Base-by-base conservation (phyloP, 2,329 filamentous ascomycete genomes). In the Magnaporthiopsis rhizophila region DNA sequence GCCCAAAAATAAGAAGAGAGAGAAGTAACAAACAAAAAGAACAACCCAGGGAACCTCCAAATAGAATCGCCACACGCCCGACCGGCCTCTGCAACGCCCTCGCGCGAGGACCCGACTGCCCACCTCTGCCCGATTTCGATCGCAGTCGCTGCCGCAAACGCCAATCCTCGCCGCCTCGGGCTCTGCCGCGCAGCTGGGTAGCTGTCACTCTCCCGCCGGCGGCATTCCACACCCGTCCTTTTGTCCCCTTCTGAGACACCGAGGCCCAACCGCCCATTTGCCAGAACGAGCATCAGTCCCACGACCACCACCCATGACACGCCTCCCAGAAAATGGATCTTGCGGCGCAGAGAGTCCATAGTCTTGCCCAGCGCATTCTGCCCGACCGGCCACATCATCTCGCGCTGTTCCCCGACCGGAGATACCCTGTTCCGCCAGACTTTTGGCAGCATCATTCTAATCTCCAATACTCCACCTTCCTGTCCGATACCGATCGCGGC, bases 401-500 rank as follows among this genome's bases (percentile, higher is more conserved):
- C 50, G 81, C 82, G 53, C 74, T 80, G 67, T 79, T 77, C 50
- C 72, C 80, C 62, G 78, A 80, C 68, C 76, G 76, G 72, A 81
- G 78, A 70, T 85, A 81, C 67, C 77, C 76, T 64, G 72, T 75
- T 57, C 75, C 75, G 65, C 74, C 78, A 63, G 77, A 78, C 58
- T 72, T 74, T 69, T 81, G 81, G 74, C 77, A 80, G 60, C 75
- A 75, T 65, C 76, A 76, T 66, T 70, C 69, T 13, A 79, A 77
- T 28, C 76, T 86, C 9, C 83, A 86, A 70, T 86, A 86, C 74
- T 80, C 79, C 68, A 86, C 84, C 30, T 81, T 83, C 65, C 72
- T 86, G 61, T 83, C 81, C 66, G 82, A 85, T 69, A 82, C 80
- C 65, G 83, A 86, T 68, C 83, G 84, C 69, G 84, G 84, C 66